Percentiles rank a stretch among this genome's conserved stretches.
phyloP scores from a whole-genome alignment of 176 grass and related monocot genomes.

The Ensete glaucum region DNA sequence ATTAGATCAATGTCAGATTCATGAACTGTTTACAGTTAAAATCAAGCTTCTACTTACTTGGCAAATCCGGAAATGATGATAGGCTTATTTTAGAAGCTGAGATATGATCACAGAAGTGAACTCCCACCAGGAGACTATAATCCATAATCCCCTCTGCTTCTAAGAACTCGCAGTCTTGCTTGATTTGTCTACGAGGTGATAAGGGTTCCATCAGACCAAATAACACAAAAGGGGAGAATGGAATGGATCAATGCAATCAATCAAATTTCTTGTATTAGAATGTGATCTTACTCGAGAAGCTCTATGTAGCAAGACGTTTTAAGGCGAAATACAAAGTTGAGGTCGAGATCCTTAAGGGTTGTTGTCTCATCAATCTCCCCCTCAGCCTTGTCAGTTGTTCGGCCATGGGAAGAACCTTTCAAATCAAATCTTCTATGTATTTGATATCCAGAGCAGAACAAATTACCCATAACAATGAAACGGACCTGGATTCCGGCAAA shows the following conservation, averaged over 20 bases:
- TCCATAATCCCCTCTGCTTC: conserved; percentile 34
- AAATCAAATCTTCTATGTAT: conserved; percentile 13
- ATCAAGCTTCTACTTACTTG: neutral
- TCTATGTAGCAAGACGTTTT: conserved; percentile 57
- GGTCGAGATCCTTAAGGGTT: neutral
- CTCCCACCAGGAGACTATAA: too few relatives aligned
- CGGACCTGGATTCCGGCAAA: conserved; percentile 35
- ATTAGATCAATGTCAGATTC: neutral
- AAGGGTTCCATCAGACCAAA: neutral
- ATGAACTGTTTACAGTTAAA: too few relatives aligned
- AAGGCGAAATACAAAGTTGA: conserved; percentile 82
- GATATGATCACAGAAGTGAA: conserved; percentile 34
- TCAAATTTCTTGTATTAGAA: neutral
- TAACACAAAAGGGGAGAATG: neutral
- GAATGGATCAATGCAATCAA: neutral
- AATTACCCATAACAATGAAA: conserved; percentile 86
- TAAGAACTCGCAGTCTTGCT: conserved; percentile 66
- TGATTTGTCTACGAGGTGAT: conserved; percentile 48
- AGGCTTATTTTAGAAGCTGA: neutral
- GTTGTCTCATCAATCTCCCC: conserved; percentile 68
- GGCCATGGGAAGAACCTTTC: too few relatives aligned
- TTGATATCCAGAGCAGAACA: conserved; percentile 73
- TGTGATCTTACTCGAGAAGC: conserved; percentile 58
- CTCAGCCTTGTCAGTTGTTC: conserved; percentile 35
- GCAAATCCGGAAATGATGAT: neutral